phyloP scores from a whole-genome alignment of 345 rosid species.

The Trapa incisa region DNA sequence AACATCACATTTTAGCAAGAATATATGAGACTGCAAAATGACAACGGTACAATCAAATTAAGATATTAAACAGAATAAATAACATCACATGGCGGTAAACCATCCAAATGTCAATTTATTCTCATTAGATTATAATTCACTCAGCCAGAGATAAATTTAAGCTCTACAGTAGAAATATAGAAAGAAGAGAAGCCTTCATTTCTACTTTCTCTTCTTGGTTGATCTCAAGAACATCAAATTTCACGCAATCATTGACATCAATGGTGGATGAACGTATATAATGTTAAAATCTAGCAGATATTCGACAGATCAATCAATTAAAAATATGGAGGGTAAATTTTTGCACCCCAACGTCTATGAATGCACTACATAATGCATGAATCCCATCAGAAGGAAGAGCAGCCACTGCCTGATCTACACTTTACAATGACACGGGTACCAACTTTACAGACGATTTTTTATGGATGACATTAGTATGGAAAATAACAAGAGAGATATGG shows the following conservation, averaged over 20 bases:
- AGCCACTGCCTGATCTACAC: background rate
- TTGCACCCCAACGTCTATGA: background rate
- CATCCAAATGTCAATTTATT: too few relatives aligned
- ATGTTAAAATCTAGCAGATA: too few relatives aligned
- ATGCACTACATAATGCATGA: background rate
- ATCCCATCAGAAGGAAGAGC: background rate
- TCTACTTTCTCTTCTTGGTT: background rate
- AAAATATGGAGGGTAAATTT: background rate
- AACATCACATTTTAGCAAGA: conserved; percentile 87
- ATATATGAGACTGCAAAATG: conserved; percentile 66
- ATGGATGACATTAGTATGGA: too few relatives aligned
- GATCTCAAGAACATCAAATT: background rate
- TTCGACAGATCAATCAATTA: background rate
- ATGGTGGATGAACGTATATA: too few relatives aligned
- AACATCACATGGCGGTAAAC: too few relatives aligned
- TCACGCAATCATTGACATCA: background rate
- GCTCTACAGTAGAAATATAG: background rate
- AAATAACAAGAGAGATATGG: conserved; percentile 2
- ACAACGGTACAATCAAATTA: background rate
- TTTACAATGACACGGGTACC: too few relatives aligned
- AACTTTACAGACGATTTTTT: background rate
- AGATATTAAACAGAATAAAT: too few relatives aligned
- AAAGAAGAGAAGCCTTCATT: background rate
- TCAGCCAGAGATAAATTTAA: too few relatives aligned
- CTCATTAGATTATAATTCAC: too few relatives aligned